Evolutionary conservation across 1,284 basidiomycete species (phyloP), one percentile per base, ranked within the genome.

Genomic region (Pseudomicrostroma phylloplanum): DNA sequence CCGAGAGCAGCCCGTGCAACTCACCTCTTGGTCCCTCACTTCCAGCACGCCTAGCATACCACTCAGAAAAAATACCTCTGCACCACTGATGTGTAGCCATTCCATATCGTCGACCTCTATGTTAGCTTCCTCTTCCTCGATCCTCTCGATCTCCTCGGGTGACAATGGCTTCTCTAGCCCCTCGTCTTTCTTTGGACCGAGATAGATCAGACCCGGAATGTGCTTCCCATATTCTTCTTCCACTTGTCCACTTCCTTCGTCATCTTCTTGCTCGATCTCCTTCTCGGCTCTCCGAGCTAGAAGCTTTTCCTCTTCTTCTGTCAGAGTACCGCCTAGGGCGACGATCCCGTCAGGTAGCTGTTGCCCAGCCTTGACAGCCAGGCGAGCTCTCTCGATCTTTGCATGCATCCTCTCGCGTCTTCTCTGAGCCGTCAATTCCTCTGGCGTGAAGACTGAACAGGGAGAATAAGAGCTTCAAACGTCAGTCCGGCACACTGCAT

Each of bases 1-100:
- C n/a, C n/a, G n/a, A n/a, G n/a, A n/a, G n/a, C n/a, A n/a, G n/a
- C 51, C 17, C 11, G 11, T 11, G 12, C 23, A 12, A 43, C 60
- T 26, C 49, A 61, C 53, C n/a, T 46, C 13, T 17, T 53, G 59
- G 25, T 67, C 65, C 46, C 58, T 53, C 13, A 96, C 82, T n/a
- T 86, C 87, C 46, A 96, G 82, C 70, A 91, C 93, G 64, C 90
- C 90, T 2, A 96, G 79, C 69, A 85, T 88, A 84, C 91, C 89
- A 0, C 86, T 77, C 49, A 98, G 83, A 81, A 97, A 98, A 79
- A 94, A 94, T 0, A 93, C 89, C 79, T 98, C 96, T 74, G 88
- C 87, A 1, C 92, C 83, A 0, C 90, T 91, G 12, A 98, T 85
- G 75, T 97, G 94, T 46, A 97, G 85, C 80, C 96, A 90, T 80